Conservation (phyloP, 2,329 filamentous ascomycete species). For the Chaetomium sp. region DNA sequence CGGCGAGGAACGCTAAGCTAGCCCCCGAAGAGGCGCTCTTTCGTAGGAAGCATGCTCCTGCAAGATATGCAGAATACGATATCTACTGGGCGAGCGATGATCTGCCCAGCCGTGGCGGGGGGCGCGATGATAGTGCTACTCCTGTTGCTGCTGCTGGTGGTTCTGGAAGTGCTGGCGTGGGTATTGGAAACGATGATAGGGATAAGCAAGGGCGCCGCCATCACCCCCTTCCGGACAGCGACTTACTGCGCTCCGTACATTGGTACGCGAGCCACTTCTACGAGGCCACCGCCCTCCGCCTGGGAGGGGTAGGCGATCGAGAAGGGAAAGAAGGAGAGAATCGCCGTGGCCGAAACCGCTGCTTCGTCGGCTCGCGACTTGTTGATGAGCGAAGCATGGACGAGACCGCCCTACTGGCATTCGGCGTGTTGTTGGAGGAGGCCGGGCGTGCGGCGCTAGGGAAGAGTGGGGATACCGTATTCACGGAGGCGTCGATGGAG, state of each 20-base stretch:
- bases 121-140: too few relatives aligned
- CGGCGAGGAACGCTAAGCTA: slow-evolving; percentile 34
- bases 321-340: too few relatives aligned
- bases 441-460: slow-evolving; percentile 55
- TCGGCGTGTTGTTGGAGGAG: slow-evolving; percentile 72
- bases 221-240: slow-evolving; percentile 56
- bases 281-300: slow-evolving; percentile 31
- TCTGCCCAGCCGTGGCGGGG: slow-evolving; percentile 37
- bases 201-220: slow-evolving; percentile 12
- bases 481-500: slow-evolving; percentile 51
- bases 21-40: slow-evolving; percentile 68
- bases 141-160: too few relatives aligned
- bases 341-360: not conserved
- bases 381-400: slow-evolving; percentile 61
- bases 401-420: slow-evolving; percentile 67
- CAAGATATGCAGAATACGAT: slow-evolving; percentile 63
- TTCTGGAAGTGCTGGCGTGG: too few relatives aligned
- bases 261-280: slow-evolving; percentile 63
- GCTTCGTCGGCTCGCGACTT: slow-evolving; percentile 23
- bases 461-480: slow-evolving; percentile 60
- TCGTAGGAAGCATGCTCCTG: slow-evolving; percentile 55
- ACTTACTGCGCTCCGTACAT: slow-evolving; percentile 64
- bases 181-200: too few relatives aligned
- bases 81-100: slow-evolving; percentile 61
- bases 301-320: not conserved